Evolutionary conservation across 2,329 filamentous ascomycete genomes (phyloP), one percentile per base, ranked within the genome.

Genomic region (Xylaria arbuscula): DNA sequence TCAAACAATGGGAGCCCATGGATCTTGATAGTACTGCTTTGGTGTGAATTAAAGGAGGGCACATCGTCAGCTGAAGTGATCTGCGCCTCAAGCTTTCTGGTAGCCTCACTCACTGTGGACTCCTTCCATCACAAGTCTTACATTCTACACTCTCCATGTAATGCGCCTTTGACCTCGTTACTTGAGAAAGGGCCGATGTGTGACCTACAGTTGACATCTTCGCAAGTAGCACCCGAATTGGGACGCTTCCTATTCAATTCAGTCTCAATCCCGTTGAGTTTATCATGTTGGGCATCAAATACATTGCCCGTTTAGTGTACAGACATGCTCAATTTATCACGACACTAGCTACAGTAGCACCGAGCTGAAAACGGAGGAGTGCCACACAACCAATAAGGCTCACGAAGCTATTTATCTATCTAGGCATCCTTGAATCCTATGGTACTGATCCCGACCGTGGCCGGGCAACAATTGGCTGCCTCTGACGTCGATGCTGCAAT

Each of bases 311-410:
- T 10, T 17, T 34, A 10, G 22, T 10, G 15, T n/a, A 36, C 51
- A 54, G 51, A 36, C 51, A 54, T 19, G 51, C 24, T 22, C 7
- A 13, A 36, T 42, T 34, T 42, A 36, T 17, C 36, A 59, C 22
- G 47, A 53, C 38, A 53, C 47, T 36, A 58, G 36, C 40, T n/a
- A n/a, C n/a, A n/a, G n/a, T 15, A 42, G 40, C 7, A 17, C 40
- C 40, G 8, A 17, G 40, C 62, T 59, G 54, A 59, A 51, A 58
- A 64, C 11, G 22, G 45, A 28, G 22, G n/a, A 48, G 47, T 59
- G 24, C 58, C 47, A 58, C 62, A 57, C 62, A 48, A 24, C 62
- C 45, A 38, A 47, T 42, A 15, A 58, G 45, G n/a, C 17, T 53
- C 45, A 38, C 36, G 7, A 45, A 53, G 36, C n/a, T 36, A 51